These are phyloP conservation scores for Hevea brasiliensis DNA, from an alignment of 345 rosid genomes.

Conservation along the genomic window DNA sequence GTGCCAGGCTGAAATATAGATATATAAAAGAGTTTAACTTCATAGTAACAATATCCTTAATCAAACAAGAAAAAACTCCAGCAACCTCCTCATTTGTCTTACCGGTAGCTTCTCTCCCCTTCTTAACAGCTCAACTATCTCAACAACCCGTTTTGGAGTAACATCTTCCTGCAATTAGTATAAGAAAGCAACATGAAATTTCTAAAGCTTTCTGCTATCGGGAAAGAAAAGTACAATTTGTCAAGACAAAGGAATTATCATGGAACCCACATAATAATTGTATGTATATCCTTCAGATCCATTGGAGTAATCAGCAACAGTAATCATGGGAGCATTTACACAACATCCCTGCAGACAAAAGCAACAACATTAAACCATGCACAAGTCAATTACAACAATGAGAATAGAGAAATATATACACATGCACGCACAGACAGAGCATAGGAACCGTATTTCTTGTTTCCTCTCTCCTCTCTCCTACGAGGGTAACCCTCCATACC, in stretches of 20 bases:
- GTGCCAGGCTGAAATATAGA: slow-evolving; percentile 68
- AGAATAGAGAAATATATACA: background rate
- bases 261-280: slow-evolving; percentile 77
- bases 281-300: slow-evolving; percentile 96
- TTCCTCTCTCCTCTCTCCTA: too few species aligned
- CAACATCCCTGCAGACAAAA: slow-evolving; percentile 79
- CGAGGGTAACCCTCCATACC: background rate
- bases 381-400: slow-evolving; percentile 2
- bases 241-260: slow-evolving; percentile 12
- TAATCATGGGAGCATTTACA: slow-evolving; percentile 98
- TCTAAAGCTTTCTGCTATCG: background rate
- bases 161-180: slow-evolving; percentile 80
- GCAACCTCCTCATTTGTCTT: slow-evolving; percentile 27
- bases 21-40: slow-evolving; percentile 6
- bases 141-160: slow-evolving; percentile 82
- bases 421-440: background rate
- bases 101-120: slow-evolving; percentile 92
- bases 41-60: background rate
- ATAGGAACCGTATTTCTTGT: too few species aligned
- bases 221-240: background rate
- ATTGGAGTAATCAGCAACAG: slow-evolving; percentile 89
- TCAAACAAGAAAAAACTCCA: background rate
- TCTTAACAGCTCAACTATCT: slow-evolving; percentile 82
- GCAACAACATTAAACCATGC: slow-evolving; percentile 16
- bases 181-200: slow-evolving; percentile 22